Evolutionary conservation across 306 rosid species (phyloP).

Genomic region (Inga oerstediana): DNA sequence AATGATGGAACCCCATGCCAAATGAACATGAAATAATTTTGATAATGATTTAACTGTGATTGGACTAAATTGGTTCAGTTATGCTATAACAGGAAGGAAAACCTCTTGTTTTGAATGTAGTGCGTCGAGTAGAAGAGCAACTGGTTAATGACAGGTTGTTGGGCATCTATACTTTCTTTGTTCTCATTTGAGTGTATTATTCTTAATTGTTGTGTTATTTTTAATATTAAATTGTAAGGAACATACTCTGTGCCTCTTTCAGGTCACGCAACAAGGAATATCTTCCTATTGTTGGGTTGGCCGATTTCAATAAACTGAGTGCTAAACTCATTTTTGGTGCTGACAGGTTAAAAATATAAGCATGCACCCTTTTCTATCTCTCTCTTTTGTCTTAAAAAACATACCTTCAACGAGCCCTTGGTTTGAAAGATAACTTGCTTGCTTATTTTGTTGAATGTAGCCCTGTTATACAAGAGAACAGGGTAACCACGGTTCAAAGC

Average conservation of each 20-base stretch:
- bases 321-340: slow-evolving; percentile 94
- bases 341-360: slow-evolving; percentile 61
- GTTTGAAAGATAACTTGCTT: neutral
- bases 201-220: neutral
- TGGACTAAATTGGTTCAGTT: slow-evolving; percentile 12
- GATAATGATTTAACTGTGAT: neutral
- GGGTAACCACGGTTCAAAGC: slow-evolving; percentile 87
- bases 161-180: neutral
- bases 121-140: slow-evolving; percentile 75
- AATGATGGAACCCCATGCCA: neutral
- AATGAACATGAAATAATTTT: neutral
- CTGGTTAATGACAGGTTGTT: slow-evolving; percentile 75
- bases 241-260: slow-evolving; percentile 30
- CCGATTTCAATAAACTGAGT: slow-evolving; percentile 86
- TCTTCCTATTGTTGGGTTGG: slow-evolving; percentile 85
- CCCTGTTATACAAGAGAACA: slow-evolving; percentile 86
- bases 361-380: neutral
- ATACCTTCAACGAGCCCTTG: neutral
- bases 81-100: slow-evolving; percentile 80
- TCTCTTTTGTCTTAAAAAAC: neutral
- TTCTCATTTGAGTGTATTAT: slow-evolving; percentile 20
- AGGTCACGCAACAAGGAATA: slow-evolving; percentile 92
- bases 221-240: slow-evolving; percentile 1
- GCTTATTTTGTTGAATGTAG: slow-evolving; percentile 43
- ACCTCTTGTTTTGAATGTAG: slow-evolving; percentile 93